These are phyloP conservation scores for Carallia brachiata DNA, from an alignment of 345 rosid genomes.

Conservation along the genomic window DNA sequence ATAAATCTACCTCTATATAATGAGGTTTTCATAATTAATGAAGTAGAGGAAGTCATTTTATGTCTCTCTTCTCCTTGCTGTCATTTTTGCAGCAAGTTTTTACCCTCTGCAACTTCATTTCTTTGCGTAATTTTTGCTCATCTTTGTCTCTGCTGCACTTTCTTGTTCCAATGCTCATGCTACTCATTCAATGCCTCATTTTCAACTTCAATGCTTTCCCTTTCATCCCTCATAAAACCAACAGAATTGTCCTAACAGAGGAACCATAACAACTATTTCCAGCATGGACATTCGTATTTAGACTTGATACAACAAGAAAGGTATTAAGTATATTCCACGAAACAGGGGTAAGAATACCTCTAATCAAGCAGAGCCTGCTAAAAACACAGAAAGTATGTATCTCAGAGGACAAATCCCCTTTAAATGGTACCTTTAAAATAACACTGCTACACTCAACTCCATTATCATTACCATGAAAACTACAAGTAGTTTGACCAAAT, in stretches of 20 bases:
- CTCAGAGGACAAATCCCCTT: constrained; percentile 59
- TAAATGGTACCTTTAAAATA: constrained; percentile 55
- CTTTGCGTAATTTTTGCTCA: too few relatives aligned
- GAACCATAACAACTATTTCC: constrained; percentile 23
- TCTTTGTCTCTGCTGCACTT: too few relatives aligned
- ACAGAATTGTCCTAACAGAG: constrained; percentile 54
- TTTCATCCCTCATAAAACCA: too few relatives aligned
- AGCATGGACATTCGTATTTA: constrained; percentile 24
- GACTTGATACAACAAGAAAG: constrained; percentile 41
- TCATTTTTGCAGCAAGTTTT: too few relatives aligned
- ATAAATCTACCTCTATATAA: too few relatives aligned
- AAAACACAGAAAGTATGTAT: constrained; percentile 54
- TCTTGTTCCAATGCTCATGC: too few relatives aligned
- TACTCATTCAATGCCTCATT: too few relatives aligned
- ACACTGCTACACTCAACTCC: constrained; percentile 31
- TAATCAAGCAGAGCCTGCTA: constrained; percentile 86
- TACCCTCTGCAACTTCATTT: too few relatives aligned
- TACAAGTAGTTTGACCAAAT: constrained; percentile 36
- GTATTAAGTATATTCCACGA: constrained; percentile 64
- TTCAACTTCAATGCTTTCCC: too few relatives aligned
- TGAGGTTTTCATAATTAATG: too few relatives aligned
- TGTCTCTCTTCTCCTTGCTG: too few relatives aligned
- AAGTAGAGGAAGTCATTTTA: too few relatives aligned
- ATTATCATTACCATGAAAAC: constrained; percentile 25
- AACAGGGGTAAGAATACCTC: constrained; percentile 95